A percentile compares a stretch with the other conserved stretches of the same genome.
Conservation (phyloP, 2,329 filamentous ascomycete species). For the Pseudogymnoascus sp. region DNA sequence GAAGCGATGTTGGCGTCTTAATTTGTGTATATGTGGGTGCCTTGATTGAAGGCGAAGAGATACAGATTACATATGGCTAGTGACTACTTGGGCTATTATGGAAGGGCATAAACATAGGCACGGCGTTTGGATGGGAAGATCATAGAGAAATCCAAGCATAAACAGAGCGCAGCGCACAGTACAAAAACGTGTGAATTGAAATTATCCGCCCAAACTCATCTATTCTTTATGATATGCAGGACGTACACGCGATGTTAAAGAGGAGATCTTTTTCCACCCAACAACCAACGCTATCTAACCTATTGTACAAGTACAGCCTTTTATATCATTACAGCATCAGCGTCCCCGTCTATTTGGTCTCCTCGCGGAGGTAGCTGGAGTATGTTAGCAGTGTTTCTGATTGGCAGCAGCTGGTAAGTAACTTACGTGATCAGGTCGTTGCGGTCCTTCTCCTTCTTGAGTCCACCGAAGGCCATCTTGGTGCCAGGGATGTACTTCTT, state of each 20-base stretch:
- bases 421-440: slow-evolving; percentile 97
- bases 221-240: slow-evolving; percentile 4
- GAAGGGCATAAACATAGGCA: neutral
- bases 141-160: neutral
- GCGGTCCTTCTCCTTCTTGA: slow-evolving; percentile 99
- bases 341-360: slow-evolving; percentile 53
- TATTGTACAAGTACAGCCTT: slow-evolving; percentile 8
- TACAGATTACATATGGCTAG: neutral
- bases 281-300: slow-evolving; percentile 8
- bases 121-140: neutral
- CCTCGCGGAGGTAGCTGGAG: slow-evolving; percentile 56
- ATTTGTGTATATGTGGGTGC: neutral
- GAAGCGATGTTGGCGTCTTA: slow-evolving; percentile 26
- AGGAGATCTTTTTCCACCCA: slow-evolving; percentile 1
- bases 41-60: neutral
- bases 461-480: slow-evolving; percentile 99
- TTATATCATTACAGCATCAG: slow-evolving; percentile 24
- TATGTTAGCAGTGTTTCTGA: slow-evolving; percentile 14
- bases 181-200: neutral
- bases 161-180: neutral
- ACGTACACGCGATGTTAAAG: slow-evolving; percentile 5
- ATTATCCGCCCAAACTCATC: neutral
- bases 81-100: neutral
- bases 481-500: slow-evolving; percentile 99
- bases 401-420: neutral